Percentiles rank a stretch among this genome's conserved stretches.
These are phyloP conservation scores for Cochlearia excelsa DNA, from an alignment of 345 rosid species.

Conservation along the genomic window DNA sequence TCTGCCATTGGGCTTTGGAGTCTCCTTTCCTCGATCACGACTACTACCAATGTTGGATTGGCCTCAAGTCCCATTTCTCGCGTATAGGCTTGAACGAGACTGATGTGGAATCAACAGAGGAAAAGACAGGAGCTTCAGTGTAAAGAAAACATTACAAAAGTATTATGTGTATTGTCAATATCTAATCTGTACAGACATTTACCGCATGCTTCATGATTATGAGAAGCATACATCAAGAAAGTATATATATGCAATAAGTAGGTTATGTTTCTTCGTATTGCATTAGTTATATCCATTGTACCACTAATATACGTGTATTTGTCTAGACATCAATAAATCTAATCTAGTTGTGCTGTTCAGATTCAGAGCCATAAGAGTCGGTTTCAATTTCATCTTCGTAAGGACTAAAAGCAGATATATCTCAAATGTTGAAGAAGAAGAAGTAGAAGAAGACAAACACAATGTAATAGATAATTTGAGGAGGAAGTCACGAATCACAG, in stretches of 20 bases:
- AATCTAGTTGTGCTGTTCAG: not conserved
- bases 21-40: conserved; percentile 65
- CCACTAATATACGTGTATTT: not conserved
- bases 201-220: conserved; percentile 7
- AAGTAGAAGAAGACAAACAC: not conserved
- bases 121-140: conserved; percentile 18
- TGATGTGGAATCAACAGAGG: conserved; percentile 10
- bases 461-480: not conserved
- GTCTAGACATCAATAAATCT: not conserved
- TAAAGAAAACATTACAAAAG: conserved; percentile 9
- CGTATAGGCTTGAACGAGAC: conserved; percentile 27
- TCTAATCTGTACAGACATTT: conserved; percentile 27
- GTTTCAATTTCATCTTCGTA: conserved; percentile 77
- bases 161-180: conserved; percentile 1
- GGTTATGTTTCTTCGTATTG: conserved; percentile 4
- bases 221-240: conserved; percentile 2
- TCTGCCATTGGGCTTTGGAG: conserved; percentile 81
- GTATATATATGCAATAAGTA: conserved; percentile 25
- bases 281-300: conserved; percentile 13
- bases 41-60: conserved; percentile 95
- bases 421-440: too few species aligned
- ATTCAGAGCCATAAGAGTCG: conserved; percentile 30
- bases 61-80: conserved; percentile 80
- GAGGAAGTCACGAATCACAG: not conserved
- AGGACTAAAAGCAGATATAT: conserved; percentile 37